Evolutionary conservation across 148 eudicot species (phyloP).

Genomic region (Cornus kousa): DNA sequence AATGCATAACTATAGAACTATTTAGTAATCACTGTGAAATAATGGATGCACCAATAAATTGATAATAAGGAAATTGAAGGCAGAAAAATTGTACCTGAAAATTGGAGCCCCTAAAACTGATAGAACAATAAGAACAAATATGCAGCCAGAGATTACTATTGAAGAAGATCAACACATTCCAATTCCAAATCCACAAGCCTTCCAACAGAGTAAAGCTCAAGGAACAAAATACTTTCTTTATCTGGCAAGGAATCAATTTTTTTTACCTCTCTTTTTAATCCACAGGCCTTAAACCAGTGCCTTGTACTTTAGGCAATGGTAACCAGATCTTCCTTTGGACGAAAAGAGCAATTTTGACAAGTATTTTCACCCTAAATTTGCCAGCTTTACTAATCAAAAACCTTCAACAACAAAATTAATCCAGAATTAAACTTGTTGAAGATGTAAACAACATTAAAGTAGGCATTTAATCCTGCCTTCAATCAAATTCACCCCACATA

Average conservation of each 20-base stretch:
- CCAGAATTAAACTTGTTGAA: constrained; percentile 11
- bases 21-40: constrained; percentile 5
- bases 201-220: constrained; percentile 27
- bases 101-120: constrained; percentile 20
- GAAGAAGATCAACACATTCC: constrained; percentile 21
- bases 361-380: not conserved
- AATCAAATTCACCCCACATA: not conserved
- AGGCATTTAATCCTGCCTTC: constrained; percentile 1
- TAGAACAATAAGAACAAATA: constrained; percentile 22
- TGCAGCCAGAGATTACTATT: constrained; percentile 17
- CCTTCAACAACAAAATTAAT: not conserved
- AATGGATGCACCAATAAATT: not conserved
- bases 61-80: not conserved
- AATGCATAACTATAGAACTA: constrained; percentile 1
- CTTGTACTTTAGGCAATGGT: constrained; percentile 21
- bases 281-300: constrained; percentile 22
- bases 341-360: constrained; percentile 15
- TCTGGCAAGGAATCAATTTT: constrained; percentile 40
- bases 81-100: constrained; percentile 32
- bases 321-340: constrained; percentile 27
- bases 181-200: constrained; percentile 30
- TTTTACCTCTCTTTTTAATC: constrained; percentile 14
- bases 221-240: constrained; percentile 24
- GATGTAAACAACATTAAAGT: constrained; percentile 1
- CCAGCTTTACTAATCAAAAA: constrained; percentile 4